Percentiles rank a stretch among this genome's conserved stretches.
These are phyloP conservation scores for Cytospora schulzeri DNA, from an alignment of 2,329 filamentous ascomycete species.

Conservation along the genomic window DNA sequence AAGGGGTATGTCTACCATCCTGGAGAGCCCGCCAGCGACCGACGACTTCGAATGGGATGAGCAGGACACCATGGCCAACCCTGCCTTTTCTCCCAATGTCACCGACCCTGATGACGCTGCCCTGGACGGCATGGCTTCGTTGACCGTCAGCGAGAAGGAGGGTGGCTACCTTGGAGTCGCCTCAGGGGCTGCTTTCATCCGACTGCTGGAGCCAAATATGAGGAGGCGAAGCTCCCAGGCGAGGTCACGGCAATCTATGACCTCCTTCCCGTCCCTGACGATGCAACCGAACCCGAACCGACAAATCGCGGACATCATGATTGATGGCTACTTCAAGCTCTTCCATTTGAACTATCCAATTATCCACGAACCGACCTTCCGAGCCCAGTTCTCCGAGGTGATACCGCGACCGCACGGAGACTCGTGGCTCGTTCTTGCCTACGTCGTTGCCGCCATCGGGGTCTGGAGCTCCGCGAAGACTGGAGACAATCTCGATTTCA, in stretches of 20 bases:
- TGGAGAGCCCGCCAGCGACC: slow-evolving; percentile 39
- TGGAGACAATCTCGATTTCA: slow-evolving; percentile 46
- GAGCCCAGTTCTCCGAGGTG: slow-evolving; percentile 31
- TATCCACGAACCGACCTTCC: slow-evolving; percentile 47
- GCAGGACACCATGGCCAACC: slow-evolving; percentile 34
- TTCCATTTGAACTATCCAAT: slow-evolving; percentile 49
- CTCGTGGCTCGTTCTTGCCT: slow-evolving; percentile 29
- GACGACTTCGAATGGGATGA: slow-evolving; percentile 44
- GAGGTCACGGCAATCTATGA: slow-evolving; percentile 25
- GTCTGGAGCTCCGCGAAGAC: slow-evolving; percentile 28
- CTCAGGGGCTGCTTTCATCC: slow-evolving; percentile 47
- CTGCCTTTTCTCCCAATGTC: slow-evolving; percentile 33
- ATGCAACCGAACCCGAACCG: slow-evolving; percentile 38
- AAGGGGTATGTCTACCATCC: slow-evolving; percentile 28
- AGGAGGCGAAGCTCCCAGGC: slow-evolving; percentile 31
- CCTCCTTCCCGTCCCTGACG: slow-evolving; percentile 27
- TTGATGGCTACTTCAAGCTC: slow-evolving; percentile 45
- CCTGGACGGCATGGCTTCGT: slow-evolving; percentile 43
- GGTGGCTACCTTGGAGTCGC: slow-evolving; percentile 49
- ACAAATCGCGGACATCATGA: slow-evolving; percentile 33
- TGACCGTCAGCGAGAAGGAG: slow-evolving; percentile 40
- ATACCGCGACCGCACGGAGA: slow-evolving; percentile 27
- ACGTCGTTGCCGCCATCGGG: slow-evolving; percentile 28
- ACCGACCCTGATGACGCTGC: slow-evolving; percentile 35
- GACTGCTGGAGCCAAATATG: slow-evolving; percentile 39